These are phyloP conservation scores for Amphichorda felina DNA, from an alignment of 2,329 filamentous ascomycete genomes.

Conservation along the genomic window DNA sequence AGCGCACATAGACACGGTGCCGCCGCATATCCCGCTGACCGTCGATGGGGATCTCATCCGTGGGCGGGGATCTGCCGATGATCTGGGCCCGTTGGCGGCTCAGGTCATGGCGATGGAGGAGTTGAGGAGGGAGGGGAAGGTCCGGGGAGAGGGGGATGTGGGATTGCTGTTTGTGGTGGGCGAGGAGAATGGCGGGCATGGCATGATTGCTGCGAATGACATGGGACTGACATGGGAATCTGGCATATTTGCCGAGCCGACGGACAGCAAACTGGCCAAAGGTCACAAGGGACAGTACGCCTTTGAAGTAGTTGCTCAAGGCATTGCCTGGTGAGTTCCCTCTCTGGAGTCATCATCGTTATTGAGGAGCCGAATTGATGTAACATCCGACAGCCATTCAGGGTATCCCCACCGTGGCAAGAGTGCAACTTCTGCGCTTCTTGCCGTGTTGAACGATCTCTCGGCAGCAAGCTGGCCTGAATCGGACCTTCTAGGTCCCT, in stretches of 20 bases:
- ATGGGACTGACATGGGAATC: constrained; percentile 10
- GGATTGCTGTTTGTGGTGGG: constrained; percentile 12
- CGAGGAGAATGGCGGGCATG: constrained; percentile 11
- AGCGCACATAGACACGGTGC: constrained; percentile 66
- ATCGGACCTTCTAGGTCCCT: constrained; percentile 23
- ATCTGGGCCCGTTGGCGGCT: constrained; percentile 52
- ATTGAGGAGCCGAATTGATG: neutral
- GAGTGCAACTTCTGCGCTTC: constrained; percentile 19
- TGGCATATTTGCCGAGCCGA: constrained; percentile 13
- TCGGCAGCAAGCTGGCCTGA: constrained; percentile 15
- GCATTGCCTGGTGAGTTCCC: constrained; percentile 29
- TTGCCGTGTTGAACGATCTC: constrained; percentile 18
- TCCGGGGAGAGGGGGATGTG: constrained; percentile 8
- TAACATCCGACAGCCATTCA: constrained; percentile 51
- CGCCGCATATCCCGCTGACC: constrained; percentile 55
- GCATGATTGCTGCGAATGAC: constrained; percentile 11
- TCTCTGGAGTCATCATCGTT: neutral
- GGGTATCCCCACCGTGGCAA: constrained; percentile 59
- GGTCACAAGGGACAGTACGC: constrained; percentile 12
- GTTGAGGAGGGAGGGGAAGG: constrained; percentile 6
- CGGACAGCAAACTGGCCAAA: constrained; percentile 12
- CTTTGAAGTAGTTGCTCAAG: constrained; percentile 45
- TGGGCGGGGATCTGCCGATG: constrained; percentile 59
- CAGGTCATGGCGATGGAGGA: constrained; percentile 26
- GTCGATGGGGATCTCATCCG: constrained; percentile 29